These are phyloP conservation scores for Stygiomarasmius scandens DNA, from an alignment of 1,284 basidiomycete species.

Conservation along the genomic window DNA sequence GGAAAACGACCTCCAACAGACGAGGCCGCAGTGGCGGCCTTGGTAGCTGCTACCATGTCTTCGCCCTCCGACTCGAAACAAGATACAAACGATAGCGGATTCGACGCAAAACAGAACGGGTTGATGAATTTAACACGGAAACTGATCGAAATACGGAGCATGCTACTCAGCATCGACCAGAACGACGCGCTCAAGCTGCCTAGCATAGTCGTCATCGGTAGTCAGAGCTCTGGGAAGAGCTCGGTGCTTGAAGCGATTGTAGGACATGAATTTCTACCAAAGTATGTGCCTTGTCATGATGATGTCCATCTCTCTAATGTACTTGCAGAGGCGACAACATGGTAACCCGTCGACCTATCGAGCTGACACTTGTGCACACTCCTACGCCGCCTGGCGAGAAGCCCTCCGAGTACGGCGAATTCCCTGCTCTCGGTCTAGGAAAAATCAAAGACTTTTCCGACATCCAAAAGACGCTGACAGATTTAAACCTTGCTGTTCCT, in stretches of 20 bases:
- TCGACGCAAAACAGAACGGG: slow-evolving; percentile 59
- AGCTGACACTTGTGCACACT: slow-evolving; percentile 95
- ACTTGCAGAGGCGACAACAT: slow-evolving; percentile 90
- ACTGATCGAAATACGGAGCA: slow-evolving; percentile 94
- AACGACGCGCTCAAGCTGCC: slow-evolving; percentile 92
- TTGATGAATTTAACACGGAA: slow-evolving; percentile 94
- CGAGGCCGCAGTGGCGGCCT: slow-evolving; percentile 70
- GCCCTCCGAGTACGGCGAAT: slow-evolving; percentile 91
- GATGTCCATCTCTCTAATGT: slow-evolving; percentile 10
- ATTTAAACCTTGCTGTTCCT: slow-evolving; percentile 94
- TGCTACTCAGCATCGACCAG: slow-evolving; percentile 94
- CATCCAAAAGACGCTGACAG: slow-evolving; percentile 92
- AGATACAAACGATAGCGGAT: slow-evolving; percentile 31
- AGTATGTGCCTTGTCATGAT: slow-evolving; percentile 50
- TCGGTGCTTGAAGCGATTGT: slow-evolving; percentile 97
- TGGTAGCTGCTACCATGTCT: slow-evolving; percentile 73
- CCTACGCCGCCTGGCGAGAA: slow-evolving; percentile 58
- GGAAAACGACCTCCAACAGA: slow-evolving; percentile 55
- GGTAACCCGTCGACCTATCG: slow-evolving; percentile 98
- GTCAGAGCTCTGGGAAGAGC: slow-evolving; percentile 97
- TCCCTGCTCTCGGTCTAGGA: slow-evolving; percentile 86
- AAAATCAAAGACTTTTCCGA: slow-evolving; percentile 88
- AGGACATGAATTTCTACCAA: slow-evolving; percentile 97
- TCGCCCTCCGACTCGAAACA: slow-evolving; percentile 64
- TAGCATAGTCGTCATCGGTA: slow-evolving; percentile 97